Conservation (phyloP, 305 asterid genomes). For the Stenogyne calaminthoides region DNA sequence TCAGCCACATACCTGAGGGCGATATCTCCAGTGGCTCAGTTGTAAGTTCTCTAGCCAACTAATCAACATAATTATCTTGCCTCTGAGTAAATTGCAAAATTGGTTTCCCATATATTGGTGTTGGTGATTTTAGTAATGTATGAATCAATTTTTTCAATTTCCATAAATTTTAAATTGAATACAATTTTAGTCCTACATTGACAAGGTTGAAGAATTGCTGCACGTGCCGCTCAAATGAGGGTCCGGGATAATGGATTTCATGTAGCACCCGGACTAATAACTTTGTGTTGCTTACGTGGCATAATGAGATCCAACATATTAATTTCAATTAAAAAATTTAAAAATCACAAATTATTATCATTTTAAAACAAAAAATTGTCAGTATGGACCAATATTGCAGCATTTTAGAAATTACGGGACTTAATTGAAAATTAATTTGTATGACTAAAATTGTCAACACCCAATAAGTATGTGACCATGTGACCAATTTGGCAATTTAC, state of each 20-base stretch:
- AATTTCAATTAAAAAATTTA: background rate
- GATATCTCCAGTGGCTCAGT: slow-evolving; percentile 72
- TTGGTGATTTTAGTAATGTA: background rate
- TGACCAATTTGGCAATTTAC: background rate
- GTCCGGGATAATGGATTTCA: background rate
- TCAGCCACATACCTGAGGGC: slow-evolving; percentile 82
- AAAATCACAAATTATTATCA: background rate
- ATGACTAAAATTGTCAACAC: background rate
- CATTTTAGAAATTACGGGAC: background rate
- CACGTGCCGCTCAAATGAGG: background rate
- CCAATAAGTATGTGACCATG: too few relatives aligned
- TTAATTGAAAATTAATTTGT: background rate
- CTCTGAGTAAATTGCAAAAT: background rate
- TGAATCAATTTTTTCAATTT: background rate
- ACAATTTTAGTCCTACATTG: background rate
- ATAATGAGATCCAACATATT: background rate
- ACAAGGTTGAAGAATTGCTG: background rate
- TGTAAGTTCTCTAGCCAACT: slow-evolving; percentile 52
- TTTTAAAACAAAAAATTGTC: background rate
- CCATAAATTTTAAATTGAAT: background rate
- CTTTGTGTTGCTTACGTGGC: background rate
- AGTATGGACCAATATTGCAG: background rate
- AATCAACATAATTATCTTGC: slow-evolving; percentile 8
- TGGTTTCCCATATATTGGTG: background rate
- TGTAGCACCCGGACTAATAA: background rate